Evolutionary conservation across 2,329 filamentous ascomycete species (phyloP), one percentile per base, ranked within the genome.

Genomic region (Xylaria sp.): DNA sequence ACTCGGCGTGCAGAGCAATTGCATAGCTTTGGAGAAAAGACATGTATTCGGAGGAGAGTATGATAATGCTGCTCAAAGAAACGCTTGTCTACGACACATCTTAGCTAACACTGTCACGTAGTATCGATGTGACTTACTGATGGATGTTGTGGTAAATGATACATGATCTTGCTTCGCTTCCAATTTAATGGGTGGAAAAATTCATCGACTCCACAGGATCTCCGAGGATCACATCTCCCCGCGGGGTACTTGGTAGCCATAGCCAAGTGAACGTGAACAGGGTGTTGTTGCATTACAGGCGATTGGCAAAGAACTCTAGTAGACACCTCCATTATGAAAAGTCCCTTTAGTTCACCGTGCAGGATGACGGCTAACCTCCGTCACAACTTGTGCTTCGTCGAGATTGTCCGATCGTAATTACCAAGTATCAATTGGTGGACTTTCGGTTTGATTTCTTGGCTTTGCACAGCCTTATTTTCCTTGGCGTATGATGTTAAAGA

Each of bases 121-220:
- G 6, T 2, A 42, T 3, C 13, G 6, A 11, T 31, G 40, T 7
- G 3, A 10, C 17, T 20, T 31, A 17, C 17, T 56, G 54, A 28
- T 69, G 40, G 13, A 26, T 17, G 6, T n/a, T 4, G 6, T 53
- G 42, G 63, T 68, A 65, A 6, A 59, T 40, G 51, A 36, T 58
- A 59, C 63, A 26, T 38, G 23, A 44, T 38, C 23, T 15, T 44
- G 5, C 17, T 15, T 53, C n/a, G 48, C 42, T 31, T 63, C 56
- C 38, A n/a, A 36, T 66, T n/a, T 70, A 44, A 70, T 40, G 53
- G 68, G 68, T 70, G 68, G 68, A 68, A 68, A 65, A 70, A 68
- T 9, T 58, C n/a, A n/a, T 17, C 36, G n/a, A 38, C 57, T 57
- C 64, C 67, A 36, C 57, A 57, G 9, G 13, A 13, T 13, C 15